phyloP scores from a whole-genome alignment of 1,284 basidiomycete species.

The Thelephora terrestris region DNA sequence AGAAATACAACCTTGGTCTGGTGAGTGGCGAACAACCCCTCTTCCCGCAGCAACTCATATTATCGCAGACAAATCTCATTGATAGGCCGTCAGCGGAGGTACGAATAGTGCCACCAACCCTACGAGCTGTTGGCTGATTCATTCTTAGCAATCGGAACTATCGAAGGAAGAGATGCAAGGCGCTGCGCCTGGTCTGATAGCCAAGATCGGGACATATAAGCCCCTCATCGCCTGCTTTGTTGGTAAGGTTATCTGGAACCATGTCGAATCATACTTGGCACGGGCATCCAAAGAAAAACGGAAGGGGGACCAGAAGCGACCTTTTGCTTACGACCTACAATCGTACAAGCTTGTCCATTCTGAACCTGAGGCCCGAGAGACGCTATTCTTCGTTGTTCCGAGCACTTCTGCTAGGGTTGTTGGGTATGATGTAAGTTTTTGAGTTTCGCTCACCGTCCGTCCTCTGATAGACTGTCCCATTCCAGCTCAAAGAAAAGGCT shows the following conservation, averaged over 20 bases:
- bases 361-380: constrained; percentile 27
- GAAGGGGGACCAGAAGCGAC: neutral
- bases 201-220: constrained; percentile 42
- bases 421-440: constrained; percentile 42
- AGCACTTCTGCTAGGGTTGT: constrained; percentile 61
- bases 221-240: constrained; percentile 64
- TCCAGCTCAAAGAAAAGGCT: constrained; percentile 22
- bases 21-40: constrained; percentile 8
- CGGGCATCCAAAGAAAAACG: neutral
- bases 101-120: neutral
- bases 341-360: constrained; percentile 37
- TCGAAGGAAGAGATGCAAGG: constrained; percentile 14
- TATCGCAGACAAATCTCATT: constrained; percentile 19
- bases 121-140: neutral
- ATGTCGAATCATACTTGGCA: constrained; percentile 29
- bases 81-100: constrained; percentile 20
- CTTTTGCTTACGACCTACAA: constrained; percentile 31
- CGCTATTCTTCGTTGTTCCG: constrained; percentile 55
- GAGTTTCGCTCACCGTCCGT: neutral
- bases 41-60: neutral
- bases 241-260: constrained; percentile 59
- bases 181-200: constrained; percentile 31
- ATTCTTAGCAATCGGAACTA: constrained; percentile 17
- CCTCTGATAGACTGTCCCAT: neutral
- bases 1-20: constrained; percentile 16